Conservation (phyloP, 2,329 filamentous ascomycete species). For the Penicillium polonicum region DNA sequence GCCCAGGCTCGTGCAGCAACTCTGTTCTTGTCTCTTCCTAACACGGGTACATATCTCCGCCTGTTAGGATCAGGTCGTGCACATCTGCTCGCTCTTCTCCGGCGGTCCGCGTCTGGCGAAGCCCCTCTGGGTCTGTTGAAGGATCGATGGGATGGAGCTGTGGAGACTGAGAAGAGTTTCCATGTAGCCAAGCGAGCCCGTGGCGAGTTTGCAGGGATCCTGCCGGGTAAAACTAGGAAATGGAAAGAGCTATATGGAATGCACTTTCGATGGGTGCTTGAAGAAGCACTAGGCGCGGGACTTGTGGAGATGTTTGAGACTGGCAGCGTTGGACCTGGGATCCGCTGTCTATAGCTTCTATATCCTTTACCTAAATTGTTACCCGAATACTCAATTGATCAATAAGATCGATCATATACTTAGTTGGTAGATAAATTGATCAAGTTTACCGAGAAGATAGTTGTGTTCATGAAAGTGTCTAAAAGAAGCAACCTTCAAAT, state of each 20-base stretch:
- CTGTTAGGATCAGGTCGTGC: constrained; percentile 55
- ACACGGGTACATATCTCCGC: constrained; percentile 60
- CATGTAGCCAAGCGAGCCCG: constrained; percentile 53
- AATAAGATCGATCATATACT: not conserved
- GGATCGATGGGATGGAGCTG: constrained; percentile 65
- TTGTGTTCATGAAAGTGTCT: not conserved
- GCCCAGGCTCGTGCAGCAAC: constrained; percentile 31
- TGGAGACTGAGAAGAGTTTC: constrained; percentile 46
- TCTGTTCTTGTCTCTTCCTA: constrained; percentile 57
- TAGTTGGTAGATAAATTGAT: not conserved
- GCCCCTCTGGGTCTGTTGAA: constrained; percentile 54
- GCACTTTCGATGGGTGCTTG: constrained; percentile 60
- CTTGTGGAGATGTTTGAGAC: constrained; percentile 64
- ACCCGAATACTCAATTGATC: not conserved
- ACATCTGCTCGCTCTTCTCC: constrained; percentile 55
- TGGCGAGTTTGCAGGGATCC: constrained; percentile 55
- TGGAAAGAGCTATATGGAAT: constrained; percentile 62
- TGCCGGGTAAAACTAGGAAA: constrained; percentile 62
- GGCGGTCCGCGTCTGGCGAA: constrained; percentile 54
- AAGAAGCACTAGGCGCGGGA: constrained; percentile 61
- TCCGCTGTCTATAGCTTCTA: constrained; percentile 40
- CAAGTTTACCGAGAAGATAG: not conserved
- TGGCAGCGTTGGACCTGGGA: constrained; percentile 59
- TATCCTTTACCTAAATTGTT: not conserved
- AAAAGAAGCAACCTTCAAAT: not conserved